Evolutionary conservation across 2,329 filamentous ascomycete genomes (phyloP).

Genomic region (Fusarium sp.): DNA sequence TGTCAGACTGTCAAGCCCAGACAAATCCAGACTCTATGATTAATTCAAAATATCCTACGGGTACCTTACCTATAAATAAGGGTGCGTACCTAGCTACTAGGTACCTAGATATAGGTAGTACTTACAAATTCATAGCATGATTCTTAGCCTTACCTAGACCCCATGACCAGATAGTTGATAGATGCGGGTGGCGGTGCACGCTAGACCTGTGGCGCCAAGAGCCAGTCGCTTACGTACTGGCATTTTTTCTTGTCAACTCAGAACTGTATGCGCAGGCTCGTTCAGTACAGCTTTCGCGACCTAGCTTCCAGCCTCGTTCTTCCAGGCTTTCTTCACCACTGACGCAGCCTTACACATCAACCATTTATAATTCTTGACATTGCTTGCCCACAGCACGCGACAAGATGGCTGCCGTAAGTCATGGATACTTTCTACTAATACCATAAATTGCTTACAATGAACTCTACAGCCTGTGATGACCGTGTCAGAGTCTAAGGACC

Average conservation of each 20-base stretch:
- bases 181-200: slow-evolving; percentile 40
- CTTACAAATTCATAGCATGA: background rate
- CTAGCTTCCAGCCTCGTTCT: slow-evolving; percentile 36
- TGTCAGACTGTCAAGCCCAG: too few species aligned
- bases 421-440: slow-evolving; percentile 12
- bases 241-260: slow-evolving; percentile 16
- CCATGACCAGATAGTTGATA: background rate
- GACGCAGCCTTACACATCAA: slow-evolving; percentile 31
- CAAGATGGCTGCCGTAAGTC: slow-evolving; percentile 68
- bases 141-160: too few species aligned
- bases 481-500: slow-evolving; percentile 94
- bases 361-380: slow-evolving; percentile 17
- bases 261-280: slow-evolving; percentile 22
- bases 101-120: too few species aligned
- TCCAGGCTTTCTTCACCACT: slow-evolving; percentile 22
- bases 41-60: too few species aligned
- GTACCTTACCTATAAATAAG: too few species aligned
- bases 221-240: slow-evolving; percentile 38
- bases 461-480: slow-evolving; percentile 72
- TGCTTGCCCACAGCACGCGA: slow-evolving; percentile 41
- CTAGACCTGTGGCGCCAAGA: slow-evolving; percentile 32
- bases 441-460: slow-evolving; percentile 40
- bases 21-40: too few species aligned
- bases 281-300: slow-evolving; percentile 36
- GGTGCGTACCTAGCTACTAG: too few species aligned